These are phyloP conservation scores for Lactifluus volemus DNA, from an alignment of 768 basidiomycete species.

Conservation along the genomic window DNA sequence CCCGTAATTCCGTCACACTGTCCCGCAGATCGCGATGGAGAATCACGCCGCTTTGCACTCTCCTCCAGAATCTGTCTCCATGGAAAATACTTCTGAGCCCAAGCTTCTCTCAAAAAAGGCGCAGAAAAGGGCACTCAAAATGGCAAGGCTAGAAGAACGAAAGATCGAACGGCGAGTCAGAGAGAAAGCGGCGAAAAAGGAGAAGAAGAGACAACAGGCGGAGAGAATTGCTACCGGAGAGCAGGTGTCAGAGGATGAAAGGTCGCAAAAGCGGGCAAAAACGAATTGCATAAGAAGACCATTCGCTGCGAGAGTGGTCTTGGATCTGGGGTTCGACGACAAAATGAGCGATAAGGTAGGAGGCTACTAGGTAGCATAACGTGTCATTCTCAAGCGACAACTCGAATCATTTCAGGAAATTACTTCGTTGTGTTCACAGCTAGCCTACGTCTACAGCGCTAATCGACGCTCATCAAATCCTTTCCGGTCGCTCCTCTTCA, in stretches of 20 bases:
- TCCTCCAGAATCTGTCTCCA: neutral
- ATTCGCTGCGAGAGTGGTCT: constrained; percentile 53
- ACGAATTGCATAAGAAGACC: constrained; percentile 20
- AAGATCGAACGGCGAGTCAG: constrained; percentile 69
- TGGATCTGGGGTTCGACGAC: constrained; percentile 91
- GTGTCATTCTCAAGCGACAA: neutral
- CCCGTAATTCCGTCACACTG: constrained; percentile 3
- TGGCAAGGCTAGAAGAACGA: constrained; percentile 49
- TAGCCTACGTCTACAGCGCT: constrained; percentile 84
- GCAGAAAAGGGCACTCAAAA: constrained; percentile 66
- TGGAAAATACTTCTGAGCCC: neutral
- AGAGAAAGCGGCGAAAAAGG: constrained; percentile 71
- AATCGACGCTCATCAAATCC: constrained; percentile 68
- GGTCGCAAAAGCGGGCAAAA: constrained; percentile 25
- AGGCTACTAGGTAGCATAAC: neutral
- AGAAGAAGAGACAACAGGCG: constrained; percentile 53
- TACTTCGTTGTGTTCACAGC: constrained; percentile 78
- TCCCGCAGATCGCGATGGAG: constrained; percentile 7
- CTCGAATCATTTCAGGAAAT: constrained; percentile 58
- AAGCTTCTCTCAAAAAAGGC: constrained; percentile 63
- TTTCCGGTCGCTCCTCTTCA: constrained; percentile 66
- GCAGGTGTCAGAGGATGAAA: constrained; percentile 38
- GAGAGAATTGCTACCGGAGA: constrained; percentile 61
- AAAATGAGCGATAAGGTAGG: constrained; percentile 89
- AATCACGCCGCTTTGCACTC: neutral